Percentiles rank a stretch among this genome's conserved stretches.
These are phyloP conservation scores for Xylaria arbuscula DNA, from an alignment of 2,329 filamentous ascomycete species.

Conservation along the genomic window DNA sequence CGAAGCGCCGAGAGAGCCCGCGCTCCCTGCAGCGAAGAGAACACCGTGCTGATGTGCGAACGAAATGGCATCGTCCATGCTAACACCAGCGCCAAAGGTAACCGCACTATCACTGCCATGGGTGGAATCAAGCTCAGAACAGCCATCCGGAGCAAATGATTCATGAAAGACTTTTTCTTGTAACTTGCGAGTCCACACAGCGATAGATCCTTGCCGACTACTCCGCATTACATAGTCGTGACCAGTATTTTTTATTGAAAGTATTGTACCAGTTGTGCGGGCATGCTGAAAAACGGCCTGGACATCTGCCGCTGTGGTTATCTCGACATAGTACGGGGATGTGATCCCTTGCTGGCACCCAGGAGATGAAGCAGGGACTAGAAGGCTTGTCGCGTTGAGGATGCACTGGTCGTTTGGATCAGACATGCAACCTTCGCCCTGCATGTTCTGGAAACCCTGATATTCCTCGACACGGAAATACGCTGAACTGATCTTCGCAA, in stretches of 20 bases:
- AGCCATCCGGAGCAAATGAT: neutral
- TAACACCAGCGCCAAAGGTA: too few species aligned
- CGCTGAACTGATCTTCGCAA: neutral
- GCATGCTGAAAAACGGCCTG: neutral
- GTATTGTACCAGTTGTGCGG: neutral
- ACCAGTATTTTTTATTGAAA: neutral
- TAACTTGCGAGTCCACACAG: neutral
- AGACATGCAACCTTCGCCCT: too few species aligned
- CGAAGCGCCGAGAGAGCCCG: too few species aligned
- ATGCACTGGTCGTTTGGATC: too few species aligned
- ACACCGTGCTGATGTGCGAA: too few species aligned
- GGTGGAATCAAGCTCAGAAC: too few species aligned
- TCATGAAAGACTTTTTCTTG: neutral
- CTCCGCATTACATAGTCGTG: neutral
- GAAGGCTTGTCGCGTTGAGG: too few species aligned
- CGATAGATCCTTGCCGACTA: neutral
- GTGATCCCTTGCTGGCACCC: neutral
- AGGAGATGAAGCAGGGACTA: too few species aligned
- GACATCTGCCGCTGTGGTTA: neutral
- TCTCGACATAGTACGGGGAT: neutral
- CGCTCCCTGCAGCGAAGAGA: too few species aligned
- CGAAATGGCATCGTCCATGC: too few species aligned
- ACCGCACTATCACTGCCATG: too few species aligned
- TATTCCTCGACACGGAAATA: neutral
- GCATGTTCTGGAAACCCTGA: too few species aligned